Evolutionary conservation across 164 flowering plant genomes (phyloP), one percentile per base, ranked within the genome.

Genomic region (Chloranthus sessilifolius): DNA sequence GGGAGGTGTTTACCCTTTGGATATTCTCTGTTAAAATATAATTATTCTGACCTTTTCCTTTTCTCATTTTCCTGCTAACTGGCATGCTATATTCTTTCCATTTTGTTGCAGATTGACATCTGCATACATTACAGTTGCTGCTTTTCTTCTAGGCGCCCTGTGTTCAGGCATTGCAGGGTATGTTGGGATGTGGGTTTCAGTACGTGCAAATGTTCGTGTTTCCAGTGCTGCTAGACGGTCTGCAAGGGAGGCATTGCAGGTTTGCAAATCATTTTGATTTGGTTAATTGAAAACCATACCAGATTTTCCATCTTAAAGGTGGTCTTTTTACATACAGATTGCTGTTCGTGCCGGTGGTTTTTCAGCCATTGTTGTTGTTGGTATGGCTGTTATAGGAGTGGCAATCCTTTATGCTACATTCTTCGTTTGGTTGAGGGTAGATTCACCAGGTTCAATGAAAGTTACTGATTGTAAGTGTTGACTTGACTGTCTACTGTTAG

Each of bases 151-250:
- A 6, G 99, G 99, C 55, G 99, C 97, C 52, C 24, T 92, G 14
- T 92, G 99, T 59, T 92, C 99, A 11, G 99, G 99, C 69, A 45
- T 81, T 67, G 99, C 99, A 33, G 99, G 99, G 20, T 89, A 86
- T 81, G 95, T 92, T 61, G 99, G 97, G 31, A 92, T 89, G 99
- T 92, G 99, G 97, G 99, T 92, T 21, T 92, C 99, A 8, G 97
- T 92, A 33, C 94, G 97, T 65, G 99, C 99, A 63, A 92, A 92
- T 74, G 99, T 92, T 62, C 67, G 99, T 27, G 99, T 92, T 27
- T 82, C 99, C 30, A 89, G 99, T 83, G 99, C 99, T 65, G 99
- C 99, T 58, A 84, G 97, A 59, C 78, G 99, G 48, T 84, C 95
- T 64, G 88, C 96, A 27, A 79, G 97, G 60, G 99, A 92, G 61